A percentile compares a stretch with the other conserved stretches of the same genome.
Evolutionary conservation across 2,329 filamentous ascomycete species (phyloP).

Genomic region (Akanthomyces muscarius): DNA sequence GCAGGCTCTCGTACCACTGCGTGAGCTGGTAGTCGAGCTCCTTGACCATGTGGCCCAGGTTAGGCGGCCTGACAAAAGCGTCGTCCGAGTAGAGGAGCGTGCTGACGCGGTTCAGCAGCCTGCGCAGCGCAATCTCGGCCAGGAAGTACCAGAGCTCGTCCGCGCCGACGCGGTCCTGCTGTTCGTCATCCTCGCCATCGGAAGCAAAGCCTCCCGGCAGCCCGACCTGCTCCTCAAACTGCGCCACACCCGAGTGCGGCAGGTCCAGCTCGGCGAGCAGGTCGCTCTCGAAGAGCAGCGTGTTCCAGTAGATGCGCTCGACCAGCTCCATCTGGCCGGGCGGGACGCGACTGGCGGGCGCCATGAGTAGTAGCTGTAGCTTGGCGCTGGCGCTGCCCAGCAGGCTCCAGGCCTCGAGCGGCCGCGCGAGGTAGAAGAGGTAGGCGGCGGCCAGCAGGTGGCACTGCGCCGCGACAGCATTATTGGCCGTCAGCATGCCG

Average conservation of each 20-base stretch:
- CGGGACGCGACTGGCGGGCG: conserved; percentile 58
- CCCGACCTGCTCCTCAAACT: conserved; percentile 76
- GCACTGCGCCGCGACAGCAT: conserved; percentile 73
- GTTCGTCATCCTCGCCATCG: conserved; percentile 54
- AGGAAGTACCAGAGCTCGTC: conserved; percentile 86
- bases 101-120: conserved; percentile 73
- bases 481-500: conserved; percentile 74
- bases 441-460: conserved; percentile 78
- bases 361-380: conserved; percentile 71
- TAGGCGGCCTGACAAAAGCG: conserved; percentile 65
- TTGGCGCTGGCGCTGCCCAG: conserved; percentile 78
- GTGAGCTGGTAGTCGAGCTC: conserved; percentile 79
- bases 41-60: conserved; percentile 71
- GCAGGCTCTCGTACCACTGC: conserved; percentile 80
- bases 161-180: conserved; percentile 46
- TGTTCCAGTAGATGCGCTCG: conserved; percentile 81
- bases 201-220: conserved; percentile 74
- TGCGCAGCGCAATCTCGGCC: conserved; percentile 73
- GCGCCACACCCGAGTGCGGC: conserved; percentile 76
- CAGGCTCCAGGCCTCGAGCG: conserved; percentile 78
- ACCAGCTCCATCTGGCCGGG: conserved; percentile 67
- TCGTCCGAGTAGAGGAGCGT: conserved; percentile 76
- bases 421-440: conserved; percentile 75
- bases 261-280: conserved; percentile 75
- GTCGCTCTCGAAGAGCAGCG: conserved; percentile 75